Conservation (phyloP, 2,329 filamentous ascomycete species). For the Cryphonectria naterciae region DNA sequence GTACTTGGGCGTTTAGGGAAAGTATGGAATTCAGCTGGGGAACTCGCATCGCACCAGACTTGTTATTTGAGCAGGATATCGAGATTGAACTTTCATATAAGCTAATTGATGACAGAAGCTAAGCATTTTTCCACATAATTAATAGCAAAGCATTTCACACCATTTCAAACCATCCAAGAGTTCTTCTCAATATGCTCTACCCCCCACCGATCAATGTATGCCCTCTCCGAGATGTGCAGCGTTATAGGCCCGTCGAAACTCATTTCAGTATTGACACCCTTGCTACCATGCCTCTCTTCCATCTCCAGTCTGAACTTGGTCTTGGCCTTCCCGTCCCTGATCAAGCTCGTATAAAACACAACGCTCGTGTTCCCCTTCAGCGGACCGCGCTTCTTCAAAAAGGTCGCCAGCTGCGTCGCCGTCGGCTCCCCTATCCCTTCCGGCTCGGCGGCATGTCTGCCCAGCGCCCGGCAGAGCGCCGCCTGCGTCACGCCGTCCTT, state of each 20-base stretch:
- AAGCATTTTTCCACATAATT: too few species aligned
- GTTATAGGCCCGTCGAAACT: background rate
- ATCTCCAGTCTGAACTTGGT: slow-evolving; percentile 52
- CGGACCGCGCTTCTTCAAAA: slow-evolving; percentile 54
- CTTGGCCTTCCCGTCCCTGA: slow-evolving; percentile 57
- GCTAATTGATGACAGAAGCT: background rate
- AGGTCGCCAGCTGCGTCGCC: slow-evolving; percentile 47
- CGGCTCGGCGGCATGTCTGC: slow-evolving; percentile 43
- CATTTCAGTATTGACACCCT: background rate
- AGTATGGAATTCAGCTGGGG: background rate
- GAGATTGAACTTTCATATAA: background rate
- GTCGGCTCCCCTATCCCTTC: slow-evolving; percentile 40
- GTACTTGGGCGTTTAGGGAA: background rate
- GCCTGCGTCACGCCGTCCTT: slow-evolving; percentile 52
- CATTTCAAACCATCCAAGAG: too few species aligned
- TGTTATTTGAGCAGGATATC: background rate
- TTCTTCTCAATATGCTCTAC: background rate
- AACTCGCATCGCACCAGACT: background rate
- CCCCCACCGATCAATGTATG: slow-evolving; percentile 1
- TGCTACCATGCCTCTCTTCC: slow-evolving; percentile 41
- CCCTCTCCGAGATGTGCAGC: background rate
- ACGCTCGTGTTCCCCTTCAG: slow-evolving; percentile 48
- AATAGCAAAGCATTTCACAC: too few species aligned
- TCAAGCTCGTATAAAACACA: slow-evolving; percentile 57
- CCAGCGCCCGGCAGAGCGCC: slow-evolving; percentile 50